These are phyloP conservation scores for Phyllosticta citrichinensis DNA, from an alignment of 2,329 filamentous ascomycete genomes.

Conservation along the genomic window DNA sequence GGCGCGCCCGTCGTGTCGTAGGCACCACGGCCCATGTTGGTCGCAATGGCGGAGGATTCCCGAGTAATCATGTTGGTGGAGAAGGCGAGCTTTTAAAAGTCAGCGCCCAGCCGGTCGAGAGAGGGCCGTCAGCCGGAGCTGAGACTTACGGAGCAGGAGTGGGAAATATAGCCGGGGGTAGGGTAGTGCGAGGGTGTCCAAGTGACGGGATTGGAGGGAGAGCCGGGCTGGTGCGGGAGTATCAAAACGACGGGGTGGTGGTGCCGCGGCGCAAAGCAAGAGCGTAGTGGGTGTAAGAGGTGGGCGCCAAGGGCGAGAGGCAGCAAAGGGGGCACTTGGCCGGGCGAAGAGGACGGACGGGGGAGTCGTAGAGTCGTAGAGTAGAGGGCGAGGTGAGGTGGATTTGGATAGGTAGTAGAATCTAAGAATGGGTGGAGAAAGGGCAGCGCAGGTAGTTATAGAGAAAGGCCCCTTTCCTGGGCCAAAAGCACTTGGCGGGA, in stretches of 20 bases:
- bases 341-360: not conserved
- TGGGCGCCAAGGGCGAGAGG: not conserved
- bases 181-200: not conserved
- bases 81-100: slow-evolving; percentile 20
- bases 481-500: slow-evolving; percentile 22
- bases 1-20: slow-evolving; percentile 42
- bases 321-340: slow-evolving; percentile 4
- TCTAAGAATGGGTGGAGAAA: slow-evolving; percentile 16
- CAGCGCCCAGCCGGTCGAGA: slow-evolving; percentile 9
- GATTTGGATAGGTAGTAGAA: not conserved
- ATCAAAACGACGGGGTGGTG: slow-evolving; percentile 2
- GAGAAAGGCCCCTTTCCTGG: slow-evolving; percentile 15
- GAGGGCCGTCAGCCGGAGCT: slow-evolving; percentile 10
- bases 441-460: slow-evolving; percentile 16
- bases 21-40: slow-evolving; percentile 40
- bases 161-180: not conserved
- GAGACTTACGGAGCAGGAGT: slow-evolving; percentile 12
- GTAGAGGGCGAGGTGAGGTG: not conserved
- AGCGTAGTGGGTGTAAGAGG: not conserved
- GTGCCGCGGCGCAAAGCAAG: slow-evolving; percentile 4
- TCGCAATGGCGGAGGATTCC: slow-evolving; percentile 27
- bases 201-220: not conserved
- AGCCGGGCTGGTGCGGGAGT: not conserved
- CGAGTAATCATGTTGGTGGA: slow-evolving; percentile 35
- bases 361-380: too few relatives aligned